Evolutionary conservation across 2,329 filamentous ascomycete genomes (phyloP).

Genomic region (Aspergillus texensis): DNA sequence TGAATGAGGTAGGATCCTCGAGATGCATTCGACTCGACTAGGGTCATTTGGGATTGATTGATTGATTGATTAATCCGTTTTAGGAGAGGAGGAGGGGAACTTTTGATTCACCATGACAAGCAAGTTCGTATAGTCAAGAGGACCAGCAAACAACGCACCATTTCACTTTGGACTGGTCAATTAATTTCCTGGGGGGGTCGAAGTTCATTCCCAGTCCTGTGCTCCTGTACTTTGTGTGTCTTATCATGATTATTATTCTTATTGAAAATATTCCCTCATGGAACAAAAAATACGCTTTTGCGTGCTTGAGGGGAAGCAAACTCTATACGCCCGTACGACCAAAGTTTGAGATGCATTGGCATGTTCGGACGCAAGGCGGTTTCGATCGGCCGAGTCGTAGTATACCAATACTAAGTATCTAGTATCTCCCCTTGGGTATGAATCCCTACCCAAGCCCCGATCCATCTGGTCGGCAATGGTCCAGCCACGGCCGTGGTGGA

Average conservation of each 20-base stretch:
- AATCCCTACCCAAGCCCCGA: background rate
- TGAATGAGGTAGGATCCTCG: background rate
- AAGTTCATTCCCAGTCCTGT: background rate
- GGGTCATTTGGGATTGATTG: background rate
- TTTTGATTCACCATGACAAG: background rate
- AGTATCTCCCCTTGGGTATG: background rate
- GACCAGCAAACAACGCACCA: background rate
- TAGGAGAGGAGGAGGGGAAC: no score
- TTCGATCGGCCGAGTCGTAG: background rate
- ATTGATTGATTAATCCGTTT: no score
- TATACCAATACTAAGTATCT: no score
- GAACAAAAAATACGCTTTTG: background rate
- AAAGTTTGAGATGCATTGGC: background rate
- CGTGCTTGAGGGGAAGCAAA: background rate
- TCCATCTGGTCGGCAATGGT: background rate
- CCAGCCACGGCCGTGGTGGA: background rate
- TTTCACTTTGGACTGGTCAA: slow-evolving; percentile 10
- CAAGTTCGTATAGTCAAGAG: background rate
- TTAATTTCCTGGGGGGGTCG: background rate
- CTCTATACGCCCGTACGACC: background rate
- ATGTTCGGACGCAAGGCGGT: background rate
- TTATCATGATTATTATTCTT: background rate
- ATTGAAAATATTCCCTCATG: background rate
- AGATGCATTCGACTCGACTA: background rate
- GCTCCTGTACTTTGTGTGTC: background rate